Conservation (phyloP, 345 rosid species). For the Bretschneidera sinensis region DNA sequence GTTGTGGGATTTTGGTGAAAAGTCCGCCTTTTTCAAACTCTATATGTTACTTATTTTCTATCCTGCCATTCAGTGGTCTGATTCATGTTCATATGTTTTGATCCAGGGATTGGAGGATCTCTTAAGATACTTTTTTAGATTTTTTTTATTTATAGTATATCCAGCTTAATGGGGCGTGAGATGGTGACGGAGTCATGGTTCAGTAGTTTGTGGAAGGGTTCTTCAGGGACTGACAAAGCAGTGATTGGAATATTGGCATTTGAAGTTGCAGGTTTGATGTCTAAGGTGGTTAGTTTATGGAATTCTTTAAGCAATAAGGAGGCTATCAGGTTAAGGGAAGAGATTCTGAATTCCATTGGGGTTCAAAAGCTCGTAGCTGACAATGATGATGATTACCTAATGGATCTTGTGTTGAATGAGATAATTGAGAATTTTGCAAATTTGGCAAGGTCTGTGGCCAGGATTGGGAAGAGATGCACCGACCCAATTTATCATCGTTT, state of each 20-base stretch:
- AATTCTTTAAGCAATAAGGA: slow-evolving; percentile 41
- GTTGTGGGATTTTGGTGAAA: no score
- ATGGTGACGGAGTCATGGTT: slow-evolving; percentile 52
- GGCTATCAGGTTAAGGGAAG: slow-evolving; percentile 38
- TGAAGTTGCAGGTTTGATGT: slow-evolving; percentile 57
- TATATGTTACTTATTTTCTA: no score
- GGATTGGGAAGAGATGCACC: slow-evolving; percentile 45
- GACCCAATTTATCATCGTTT: slow-evolving; percentile 40
- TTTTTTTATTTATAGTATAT: slow-evolving; percentile 2
- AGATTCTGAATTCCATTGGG: slow-evolving; percentile 39
- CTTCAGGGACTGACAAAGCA: slow-evolving; percentile 33
- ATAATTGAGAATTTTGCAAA: slow-evolving; percentile 42
- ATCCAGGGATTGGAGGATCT: slow-evolving; percentile 15
- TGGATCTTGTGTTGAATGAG: slow-evolving; percentile 59
- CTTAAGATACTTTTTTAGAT: slow-evolving; percentile 14
- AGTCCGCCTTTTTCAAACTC: no score
- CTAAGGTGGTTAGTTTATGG: slow-evolving; percentile 49
- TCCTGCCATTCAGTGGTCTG: no score
- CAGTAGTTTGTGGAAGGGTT: slow-evolving; percentile 35
- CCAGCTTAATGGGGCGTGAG: slow-evolving; percentile 30
- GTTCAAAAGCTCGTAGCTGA: slow-evolving; percentile 43
- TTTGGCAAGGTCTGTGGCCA: slow-evolving; percentile 37
- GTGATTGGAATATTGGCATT: slow-evolving; percentile 52
- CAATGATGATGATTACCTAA: slow-evolving; percentile 37
- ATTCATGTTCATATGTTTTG: neutral